Percentiles rank a stretch among this genome's conserved stretches.
Conservation (phyloP, 2,329 filamentous ascomycete genomes). For the Tolypocladium nubicola region DNA sequence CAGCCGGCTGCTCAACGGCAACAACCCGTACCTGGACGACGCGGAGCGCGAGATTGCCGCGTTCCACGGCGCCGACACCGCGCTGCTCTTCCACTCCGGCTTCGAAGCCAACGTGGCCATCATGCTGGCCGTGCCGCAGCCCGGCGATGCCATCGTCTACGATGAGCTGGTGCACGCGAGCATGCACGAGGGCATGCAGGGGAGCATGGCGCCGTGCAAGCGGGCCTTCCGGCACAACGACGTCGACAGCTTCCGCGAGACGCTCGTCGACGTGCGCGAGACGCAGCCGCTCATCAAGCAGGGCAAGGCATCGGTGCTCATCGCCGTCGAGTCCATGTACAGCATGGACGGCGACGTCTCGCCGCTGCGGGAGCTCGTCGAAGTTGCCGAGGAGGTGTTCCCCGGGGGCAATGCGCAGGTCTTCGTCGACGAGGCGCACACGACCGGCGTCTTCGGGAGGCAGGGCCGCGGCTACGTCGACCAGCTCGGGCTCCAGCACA, state of each 20-base stretch:
- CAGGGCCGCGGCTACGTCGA: not conserved
- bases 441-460: not conserved
- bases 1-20: not conserved
- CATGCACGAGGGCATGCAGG: conserved; percentile 53
- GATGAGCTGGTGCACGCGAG: conserved; percentile 60
- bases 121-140: conserved; percentile 36
- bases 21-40: not conserved
- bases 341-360: not conserved
- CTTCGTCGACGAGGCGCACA: not conserved
- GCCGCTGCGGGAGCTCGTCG: not conserved
- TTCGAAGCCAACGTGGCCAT: conserved; percentile 40
- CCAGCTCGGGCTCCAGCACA: not conserved
- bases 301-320: conserved; percentile 22
- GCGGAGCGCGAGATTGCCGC: not conserved
- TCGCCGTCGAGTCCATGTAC: conserved; percentile 10
- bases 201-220: conserved; percentile 36
- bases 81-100: conserved; percentile 49
- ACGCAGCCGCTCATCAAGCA: conserved; percentile 15
- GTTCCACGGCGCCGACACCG: conserved; percentile 38
- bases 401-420: not conserved
- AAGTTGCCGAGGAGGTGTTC: not conserved
- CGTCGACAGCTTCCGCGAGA: conserved; percentile 6
- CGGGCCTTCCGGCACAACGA: conserved; percentile 36
- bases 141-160: conserved; percentile 47
- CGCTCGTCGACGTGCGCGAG: too few species aligned